These are phyloP conservation scores for Boletus semigastroideus DNA, from an alignment of 1,284 basidiomycete genomes.

Conservation along the genomic window DNA sequence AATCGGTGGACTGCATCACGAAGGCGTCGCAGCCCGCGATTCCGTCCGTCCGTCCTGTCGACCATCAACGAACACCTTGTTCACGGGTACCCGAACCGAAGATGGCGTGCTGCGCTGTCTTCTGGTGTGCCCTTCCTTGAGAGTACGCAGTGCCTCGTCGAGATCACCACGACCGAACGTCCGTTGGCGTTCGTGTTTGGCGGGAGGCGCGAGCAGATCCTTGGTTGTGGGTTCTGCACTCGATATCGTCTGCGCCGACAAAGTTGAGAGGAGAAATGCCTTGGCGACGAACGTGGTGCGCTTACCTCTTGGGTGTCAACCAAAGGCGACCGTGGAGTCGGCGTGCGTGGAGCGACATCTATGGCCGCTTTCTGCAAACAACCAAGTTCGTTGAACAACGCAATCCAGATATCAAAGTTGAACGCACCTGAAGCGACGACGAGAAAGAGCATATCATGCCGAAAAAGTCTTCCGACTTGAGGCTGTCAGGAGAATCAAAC, in stretches of 20 bases:
- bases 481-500: slow-evolving; percentile 55
- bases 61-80: slow-evolving; percentile 79
- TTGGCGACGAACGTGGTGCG: neutral
- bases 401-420: neutral
- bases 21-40: neutral
- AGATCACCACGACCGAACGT: slow-evolving; percentile 74
- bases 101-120: slow-evolving; percentile 50
- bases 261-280: neutral
- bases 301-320: slow-evolving; percentile 12
- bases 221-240: neutral
- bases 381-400: neutral
- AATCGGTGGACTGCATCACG: neutral
- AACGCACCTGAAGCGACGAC: slow-evolving; percentile 60
- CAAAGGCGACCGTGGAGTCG: neutral
- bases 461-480: slow-evolving; percentile 81
- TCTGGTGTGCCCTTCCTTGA: slow-evolving; percentile 63
- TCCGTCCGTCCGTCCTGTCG: slow-evolving; percentile 31
- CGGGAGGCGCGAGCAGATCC: slow-evolving; percentile 16
- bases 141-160: slow-evolving; percentile 79
- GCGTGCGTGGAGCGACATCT: slow-evolving; percentile 56
- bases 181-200: slow-evolving; percentile 35
- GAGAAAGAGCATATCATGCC: slow-evolving; percentile 73
- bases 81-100: slow-evolving; percentile 44
- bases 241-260: slow-evolving; percentile 11
- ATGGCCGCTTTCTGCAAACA: slow-evolving; percentile 67